Conservation (phyloP, 2,329 filamentous ascomycete species). For the Annulohypoxylon truncatum region DNA sequence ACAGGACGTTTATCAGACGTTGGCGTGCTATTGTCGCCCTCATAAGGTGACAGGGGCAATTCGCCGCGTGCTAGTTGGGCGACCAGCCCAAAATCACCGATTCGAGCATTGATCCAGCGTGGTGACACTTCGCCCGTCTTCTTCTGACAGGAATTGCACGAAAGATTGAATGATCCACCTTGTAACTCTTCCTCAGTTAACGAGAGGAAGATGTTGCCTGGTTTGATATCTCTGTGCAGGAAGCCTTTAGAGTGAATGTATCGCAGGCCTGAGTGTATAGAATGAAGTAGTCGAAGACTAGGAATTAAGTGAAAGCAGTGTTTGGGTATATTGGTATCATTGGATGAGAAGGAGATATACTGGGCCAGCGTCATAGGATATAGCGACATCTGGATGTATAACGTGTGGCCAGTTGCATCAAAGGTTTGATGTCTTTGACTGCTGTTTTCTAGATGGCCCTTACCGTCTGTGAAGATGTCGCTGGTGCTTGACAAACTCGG, state of each 20-base stretch:
- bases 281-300: conserved; percentile 66
- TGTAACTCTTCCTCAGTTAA: conserved; percentile 50
- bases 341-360: conserved; percentile 61
- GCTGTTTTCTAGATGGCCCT: conserved; percentile 48
- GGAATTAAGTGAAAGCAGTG: conserved; percentile 73
- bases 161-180: conserved; percentile 46
- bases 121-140: conserved; percentile 9
- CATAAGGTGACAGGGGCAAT: conserved; percentile 37
- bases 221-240: conserved; percentile 74
- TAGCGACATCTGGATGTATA: conserved; percentile 77
- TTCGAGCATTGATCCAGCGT: conserved; percentile 66
- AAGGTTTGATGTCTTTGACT: conserved; percentile 43
- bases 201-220: conserved; percentile 74
- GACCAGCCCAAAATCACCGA: conserved; percentile 76
- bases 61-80: conserved; percentile 58
- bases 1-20: conserved; percentile 56
- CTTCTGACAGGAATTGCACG: conserved; percentile 39
- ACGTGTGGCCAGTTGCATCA: conserved; percentile 54
- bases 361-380: conserved; percentile 71
- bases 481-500: conserved; percentile 37
- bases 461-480: conserved; percentile 48
- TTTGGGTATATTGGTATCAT: conserved; percentile 14
- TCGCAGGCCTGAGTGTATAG: conserved; percentile 69
- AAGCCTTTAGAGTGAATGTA: conserved; percentile 71
- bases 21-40: conserved; percentile 30